These are phyloP conservation scores for Suillus decipiens DNA, from an alignment of 768 basidiomycete species.

Conservation along the genomic window DNA sequence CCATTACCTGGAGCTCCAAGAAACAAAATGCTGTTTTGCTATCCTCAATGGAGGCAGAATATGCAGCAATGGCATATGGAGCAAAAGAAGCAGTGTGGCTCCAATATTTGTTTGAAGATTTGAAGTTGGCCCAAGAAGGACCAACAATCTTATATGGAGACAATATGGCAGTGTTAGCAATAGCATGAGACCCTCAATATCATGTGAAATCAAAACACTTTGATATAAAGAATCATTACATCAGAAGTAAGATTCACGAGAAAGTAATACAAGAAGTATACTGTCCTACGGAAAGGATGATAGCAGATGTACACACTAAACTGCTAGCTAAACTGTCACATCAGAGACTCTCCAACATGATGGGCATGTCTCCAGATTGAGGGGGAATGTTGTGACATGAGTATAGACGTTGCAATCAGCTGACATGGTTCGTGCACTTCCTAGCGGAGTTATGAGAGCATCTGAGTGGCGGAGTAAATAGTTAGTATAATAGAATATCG, in stretches of 20 bases:
- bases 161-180: conserved; percentile 31
- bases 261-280: no score
- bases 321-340: no score
- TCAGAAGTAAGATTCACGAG: conserved; percentile 23
- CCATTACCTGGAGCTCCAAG: conserved; percentile 31
- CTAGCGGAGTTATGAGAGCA: no score
- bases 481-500: no score
- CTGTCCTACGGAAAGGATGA: no score
- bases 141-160: conserved; percentile 26
- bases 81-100: conserved; percentile 17
- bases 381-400: no score
- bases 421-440: no score
- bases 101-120: conserved; percentile 13
- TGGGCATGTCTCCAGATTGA: no score
- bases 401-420: no score
- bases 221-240: conserved; percentile 33
- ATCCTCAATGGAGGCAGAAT: conserved; percentile 8
- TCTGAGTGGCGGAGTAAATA: no score
- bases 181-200: conserved; percentile 26
- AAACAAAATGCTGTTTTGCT: conserved; percentile 34
- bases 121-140: conserved; percentile 9
- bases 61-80: conserved; percentile 9
- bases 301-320: no score
- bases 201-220: conserved; percentile 39
- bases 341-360: no score